These are phyloP conservation scores for Trypanosoma grayi DNA, from an alignment of 208 protist genomes.

Conservation along the genomic window DNA sequence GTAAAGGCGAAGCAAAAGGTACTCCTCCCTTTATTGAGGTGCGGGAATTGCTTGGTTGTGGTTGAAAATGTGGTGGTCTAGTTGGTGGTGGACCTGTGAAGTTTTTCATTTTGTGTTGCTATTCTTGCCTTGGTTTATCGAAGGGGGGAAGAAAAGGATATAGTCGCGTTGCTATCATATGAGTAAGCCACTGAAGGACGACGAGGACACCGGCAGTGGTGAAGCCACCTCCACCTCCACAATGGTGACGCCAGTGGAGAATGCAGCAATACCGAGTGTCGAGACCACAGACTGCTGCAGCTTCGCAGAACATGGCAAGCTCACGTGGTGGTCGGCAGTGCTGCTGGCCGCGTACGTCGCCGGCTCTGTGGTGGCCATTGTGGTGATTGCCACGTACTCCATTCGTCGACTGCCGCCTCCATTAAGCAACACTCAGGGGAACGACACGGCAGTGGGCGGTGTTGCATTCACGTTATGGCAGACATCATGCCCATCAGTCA, in stretches of 20 bases:
- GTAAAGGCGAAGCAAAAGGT: background rate
- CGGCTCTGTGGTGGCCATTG: conserved; percentile 28
- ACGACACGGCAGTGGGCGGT: conserved; percentile 18
- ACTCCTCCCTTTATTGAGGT: background rate
- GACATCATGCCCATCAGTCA: conserved; percentile 9
- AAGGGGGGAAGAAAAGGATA: conserved; percentile 3
- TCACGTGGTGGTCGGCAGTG: conserved; percentile 42
- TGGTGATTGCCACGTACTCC: conserved; percentile 30
- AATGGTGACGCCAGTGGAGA: background rate
- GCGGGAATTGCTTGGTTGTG: too few relatives aligned
- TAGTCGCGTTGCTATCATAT: conserved; percentile 6
- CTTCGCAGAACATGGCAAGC: conserved; percentile 30
- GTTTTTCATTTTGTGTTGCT: conserved; percentile 6
- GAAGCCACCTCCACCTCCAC: background rate
- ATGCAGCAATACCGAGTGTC: conserved; percentile 6
- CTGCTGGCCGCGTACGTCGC: conserved; percentile 30
- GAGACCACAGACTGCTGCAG: conserved; percentile 26
- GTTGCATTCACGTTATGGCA: conserved; percentile 36
- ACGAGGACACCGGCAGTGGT: background rate
- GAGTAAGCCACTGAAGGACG: too few relatives aligned
- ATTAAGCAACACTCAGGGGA: conserved; percentile 2
- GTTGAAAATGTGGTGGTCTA: background rate
- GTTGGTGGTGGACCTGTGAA: background rate
- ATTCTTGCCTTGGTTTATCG: background rate
- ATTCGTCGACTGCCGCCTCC: conserved; percentile 13